Conservation (phyloP, 257 asterid genomes). For the Plantago ovata region DNA sequence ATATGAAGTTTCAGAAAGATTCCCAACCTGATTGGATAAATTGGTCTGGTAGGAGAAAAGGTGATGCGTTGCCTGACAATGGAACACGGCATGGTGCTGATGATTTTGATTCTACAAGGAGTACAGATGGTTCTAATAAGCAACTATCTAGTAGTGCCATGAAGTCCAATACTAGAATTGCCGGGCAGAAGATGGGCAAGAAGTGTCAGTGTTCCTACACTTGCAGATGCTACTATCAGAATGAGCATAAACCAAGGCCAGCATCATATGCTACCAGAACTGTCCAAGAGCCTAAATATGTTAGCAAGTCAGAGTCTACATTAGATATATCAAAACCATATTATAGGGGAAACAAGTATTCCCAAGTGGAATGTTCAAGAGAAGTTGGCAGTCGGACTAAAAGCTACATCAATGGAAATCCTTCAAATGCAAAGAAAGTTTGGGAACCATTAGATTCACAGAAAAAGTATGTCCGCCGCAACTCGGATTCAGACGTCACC, state of each 20-base stretch:
- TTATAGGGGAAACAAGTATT: conserved; percentile 45
- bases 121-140: conserved; percentile 41
- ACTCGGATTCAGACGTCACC: conserved; percentile 67
- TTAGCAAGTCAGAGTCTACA: conserved; percentile 39
- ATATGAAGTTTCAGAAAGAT: conserved; percentile 59
- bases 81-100: conserved; percentile 54
- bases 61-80: conserved; percentile 39
- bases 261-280: conserved; percentile 41
- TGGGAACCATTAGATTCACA: conserved; percentile 96
- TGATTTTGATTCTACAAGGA: conserved; percentile 50
- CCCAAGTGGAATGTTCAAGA: conserved; percentile 43
- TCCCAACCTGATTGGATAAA: conserved; percentile 44
- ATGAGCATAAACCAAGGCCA: conserved; percentile 53
- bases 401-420: conserved; percentile 42
- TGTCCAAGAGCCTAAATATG: conserved; percentile 43
- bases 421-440: conserved; percentile 60
- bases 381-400: conserved; percentile 57
- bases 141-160: conserved; percentile 39
- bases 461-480: conserved; percentile 63
- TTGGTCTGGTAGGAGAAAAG: conserved; percentile 59
- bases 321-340: conserved; percentile 64
- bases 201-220: conserved; percentile 47
- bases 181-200: conserved; percentile 39
- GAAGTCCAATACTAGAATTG: conserved; percentile 57
- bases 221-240: conserved; percentile 43